These are phyloP conservation scores for Calycina marina DNA, from an alignment of 2,329 filamentous ascomycete species.

Conservation along the genomic window DNA sequence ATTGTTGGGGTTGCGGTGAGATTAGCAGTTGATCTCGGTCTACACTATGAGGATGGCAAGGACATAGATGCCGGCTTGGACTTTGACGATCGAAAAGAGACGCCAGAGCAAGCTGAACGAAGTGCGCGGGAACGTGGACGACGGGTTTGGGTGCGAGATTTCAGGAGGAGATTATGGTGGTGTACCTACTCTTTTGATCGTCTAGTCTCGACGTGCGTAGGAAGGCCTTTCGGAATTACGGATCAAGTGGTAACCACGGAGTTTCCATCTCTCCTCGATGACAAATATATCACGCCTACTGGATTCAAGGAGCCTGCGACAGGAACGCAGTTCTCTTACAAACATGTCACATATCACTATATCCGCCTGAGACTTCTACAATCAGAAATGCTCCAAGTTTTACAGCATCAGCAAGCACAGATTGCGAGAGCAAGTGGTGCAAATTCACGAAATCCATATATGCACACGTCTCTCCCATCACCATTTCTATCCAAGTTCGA, in stretches of 20 bases:
- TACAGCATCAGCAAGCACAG: conserved; percentile 84
- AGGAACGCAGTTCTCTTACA: conserved; percentile 62
- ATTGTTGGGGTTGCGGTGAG: conserved; percentile 89
- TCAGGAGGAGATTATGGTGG: conserved; percentile 86
- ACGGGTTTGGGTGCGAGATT: conserved; percentile 72
- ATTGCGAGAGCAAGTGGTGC: conserved; percentile 53
- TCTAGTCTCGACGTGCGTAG: conserved; percentile 89
- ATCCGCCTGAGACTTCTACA: conserved; percentile 78
- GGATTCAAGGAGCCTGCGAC: conserved; percentile 52
- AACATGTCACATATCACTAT: conserved; percentile 83
- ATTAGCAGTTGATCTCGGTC: conserved; percentile 75
- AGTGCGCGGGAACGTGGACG: conserved; percentile 42
- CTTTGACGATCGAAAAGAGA: conserved; percentile 23
- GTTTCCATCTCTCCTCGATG: conserved; percentile 79
- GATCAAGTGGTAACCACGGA: conserved; percentile 94
- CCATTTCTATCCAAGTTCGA: conserved; percentile 75
- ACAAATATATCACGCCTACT: conserved; percentile 68
- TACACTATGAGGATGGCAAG: conserved; percentile 83
- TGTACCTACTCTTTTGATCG: conserved; percentile 90
- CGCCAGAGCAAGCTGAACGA: conserved; percentile 20
- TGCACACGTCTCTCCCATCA: conserved; percentile 65
- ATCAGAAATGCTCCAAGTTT: conserved; percentile 86
- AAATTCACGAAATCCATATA: conserved; percentile 52
- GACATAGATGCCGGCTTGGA: conserved; percentile 45
- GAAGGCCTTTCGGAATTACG: conserved; percentile 84